Evolutionary conservation across 2,329 filamentous ascomycete species (phyloP), one percentile per base, ranked within the genome.

Genomic region (Rutstroemia sydowiana): DNA sequence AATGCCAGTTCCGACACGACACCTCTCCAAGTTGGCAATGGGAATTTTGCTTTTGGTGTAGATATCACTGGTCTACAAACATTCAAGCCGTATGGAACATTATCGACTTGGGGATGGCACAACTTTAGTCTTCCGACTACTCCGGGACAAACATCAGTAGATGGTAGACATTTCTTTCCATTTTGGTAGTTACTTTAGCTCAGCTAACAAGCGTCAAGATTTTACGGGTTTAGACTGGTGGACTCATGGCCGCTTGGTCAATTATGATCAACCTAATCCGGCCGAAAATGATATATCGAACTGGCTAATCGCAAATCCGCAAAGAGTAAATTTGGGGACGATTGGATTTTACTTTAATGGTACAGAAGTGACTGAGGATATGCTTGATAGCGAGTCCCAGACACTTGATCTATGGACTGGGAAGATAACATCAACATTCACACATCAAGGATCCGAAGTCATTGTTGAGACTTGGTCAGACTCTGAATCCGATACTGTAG

Each of bases 301-400:
- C 52, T 80, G 76, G 77, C 63, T 79, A 18, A 76, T 76, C 28
- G 68, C 70, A n/a, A 75, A 74, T 41, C 71, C 70, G 0, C 72
- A 74, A 21, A 66, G 71, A 2, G 62, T 74, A 31, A 74, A 74
- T 43, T 59, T 74, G 1, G 71, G 70, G 2, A 66, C 70, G 1
- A 68, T 74, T 14, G 70, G 72, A 0, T 63, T 74, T 4, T 65
- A 59, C 18, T 72, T 71, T 39, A 46, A 62, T 64, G 16, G 23
- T 0, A 36, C 53, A 0, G 66, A 65, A 0, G 59, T 73, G 1
- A 57, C 62, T 0, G 60, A 66, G 6, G 53, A 53, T 2, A 43
- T 60, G 0, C 67, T 73, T 11, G 55, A 59, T 0, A 50, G 65
- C 1, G 66, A 65, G 0, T 39, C 52, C 3, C 71, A 73, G 51